These are phyloP conservation scores for Crotalaria pallida DNA, from an alignment of 306 rosid genomes.

Conservation along the genomic window DNA sequence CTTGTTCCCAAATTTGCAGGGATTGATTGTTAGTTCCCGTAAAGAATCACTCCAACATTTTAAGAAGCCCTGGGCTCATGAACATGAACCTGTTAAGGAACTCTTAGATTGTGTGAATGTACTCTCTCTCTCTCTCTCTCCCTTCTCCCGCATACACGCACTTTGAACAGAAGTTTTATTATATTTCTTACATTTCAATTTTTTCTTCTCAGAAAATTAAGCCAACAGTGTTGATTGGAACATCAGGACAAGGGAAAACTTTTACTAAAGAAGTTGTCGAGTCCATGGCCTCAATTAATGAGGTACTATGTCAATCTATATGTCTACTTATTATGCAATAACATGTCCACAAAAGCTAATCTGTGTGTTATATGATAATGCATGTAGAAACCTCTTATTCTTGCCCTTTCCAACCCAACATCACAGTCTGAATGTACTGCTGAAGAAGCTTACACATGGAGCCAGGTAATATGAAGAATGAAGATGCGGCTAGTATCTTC, in stretches of 20 bases:
- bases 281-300: conserved; percentile 71
- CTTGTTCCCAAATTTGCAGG: conserved; percentile 44
- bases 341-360: conserved; percentile 9
- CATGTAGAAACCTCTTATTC: conserved; percentile 37
- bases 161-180: neutral
- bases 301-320: conserved; percentile 40
- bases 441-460: conserved; percentile 47
- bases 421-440: conserved; percentile 52
- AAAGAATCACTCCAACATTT: conserved; percentile 88
- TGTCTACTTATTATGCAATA: neutral
- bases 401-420: conserved; percentile 45
- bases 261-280: conserved; percentile 73
- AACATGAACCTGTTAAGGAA: conserved; percentile 57
- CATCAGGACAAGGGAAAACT: conserved; percentile 79
- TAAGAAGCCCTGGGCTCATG: conserved; percentile 97
- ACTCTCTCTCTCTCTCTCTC: conserved; percentile 7
- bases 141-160: neutral
- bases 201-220: conserved; percentile 60
- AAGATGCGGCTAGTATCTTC: neutral
- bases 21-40: conserved; percentile 78
- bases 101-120: conserved; percentile 74
- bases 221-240: conserved; percentile 90
- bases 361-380: neutral
- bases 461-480: conserved; percentile 25
- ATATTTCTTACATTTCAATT: conserved; percentile 12